A percentile compares a stretch with the other conserved stretches of the same genome.
phyloP scores from a whole-genome alignment of 345 rosid genomes.

The Cochlearia excelsa region DNA sequence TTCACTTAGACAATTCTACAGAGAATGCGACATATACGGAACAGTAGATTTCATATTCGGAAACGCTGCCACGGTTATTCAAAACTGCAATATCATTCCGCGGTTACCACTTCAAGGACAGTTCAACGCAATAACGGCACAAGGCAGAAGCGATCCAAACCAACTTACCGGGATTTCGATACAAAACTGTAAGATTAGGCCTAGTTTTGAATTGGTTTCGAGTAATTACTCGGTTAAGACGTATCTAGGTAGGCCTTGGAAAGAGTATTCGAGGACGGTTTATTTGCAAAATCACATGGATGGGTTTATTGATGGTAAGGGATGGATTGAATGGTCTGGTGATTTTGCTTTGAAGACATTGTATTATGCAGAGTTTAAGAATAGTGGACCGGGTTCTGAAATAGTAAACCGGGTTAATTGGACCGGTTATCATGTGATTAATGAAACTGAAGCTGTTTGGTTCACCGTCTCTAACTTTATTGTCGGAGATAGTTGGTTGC shows the following conservation, averaged over 20 bases:
- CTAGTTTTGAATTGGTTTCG: constrained; percentile 36
- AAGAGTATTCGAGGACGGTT: constrained; percentile 48
- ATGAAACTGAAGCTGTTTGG: constrained; percentile 38
- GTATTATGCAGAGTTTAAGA: constrained; percentile 47
- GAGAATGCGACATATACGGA: constrained; percentile 52
- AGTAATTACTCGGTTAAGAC: constrained; percentile 39
- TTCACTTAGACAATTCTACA: constrained; percentile 53
- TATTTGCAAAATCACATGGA: constrained; percentile 43
- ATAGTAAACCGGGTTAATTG: constrained; percentile 42
- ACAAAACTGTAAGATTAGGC: constrained; percentile 41
- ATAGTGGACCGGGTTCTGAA: constrained; percentile 41
- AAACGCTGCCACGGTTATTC: constrained; percentile 34
- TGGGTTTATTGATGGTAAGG: constrained; percentile 40
- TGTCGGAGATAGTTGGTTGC: constrained; percentile 43
- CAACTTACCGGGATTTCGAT: constrained; percentile 51
- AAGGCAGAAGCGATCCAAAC: constrained; percentile 50
- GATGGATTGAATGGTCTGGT: constrained; percentile 55
- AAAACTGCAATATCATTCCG: constrained; percentile 33
- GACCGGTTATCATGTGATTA: constrained; percentile 41
- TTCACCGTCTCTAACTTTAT: constrained; percentile 43
- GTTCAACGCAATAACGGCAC: constrained; percentile 48
- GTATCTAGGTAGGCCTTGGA: constrained; percentile 59
- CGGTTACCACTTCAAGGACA: constrained; percentile 36
- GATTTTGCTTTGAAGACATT: constrained; percentile 42
- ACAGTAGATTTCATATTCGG: constrained; percentile 55